Evolutionary conservation across 129 eudicot species (phyloP), one percentile per base, ranked within the genome.

Genomic region (Pseudognaphalium luteoalbum): DNA sequence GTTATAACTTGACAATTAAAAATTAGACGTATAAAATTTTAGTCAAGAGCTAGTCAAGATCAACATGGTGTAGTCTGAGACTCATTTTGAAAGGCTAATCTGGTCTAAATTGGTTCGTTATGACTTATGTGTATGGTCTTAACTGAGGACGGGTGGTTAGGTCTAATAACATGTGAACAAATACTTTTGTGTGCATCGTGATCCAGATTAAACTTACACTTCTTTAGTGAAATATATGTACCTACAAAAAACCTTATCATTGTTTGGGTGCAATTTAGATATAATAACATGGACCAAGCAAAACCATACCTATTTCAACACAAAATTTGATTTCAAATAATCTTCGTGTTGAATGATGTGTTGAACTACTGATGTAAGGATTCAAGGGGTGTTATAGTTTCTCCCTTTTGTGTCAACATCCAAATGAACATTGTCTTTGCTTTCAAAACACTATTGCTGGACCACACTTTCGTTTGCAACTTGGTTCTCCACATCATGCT

Each of bases 381-480:
- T 7, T 37, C 42, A 37, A 25, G 9, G 11, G 29, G 63, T 7
- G 21, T 8, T 57, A 7, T 57, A 19, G 63, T 57, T 22, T 10
- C 3, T 25, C n/a, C n/a, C 66, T 21, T 6, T 28, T 4, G 4
- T 32, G 34, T 61, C 33, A 61, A 28, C 66, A 61, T 28, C 42
- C 42, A 37, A 7, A 37, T 61, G 32, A 61, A 25, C 66, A 61
- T 25, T 28, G 11, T 10, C 5, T 11, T 28, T 57, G 63, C 25
- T 19, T 57, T 57, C 63, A 57, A 6, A 22, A 57, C 10, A 37
- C 63, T 57, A 4, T 29, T 22, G 34, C 34, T 57, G 19, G 63
- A 29, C 63, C 63, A 57, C 29, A 57, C 63, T 57, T 57, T 57
- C 63, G 11, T 57, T 29, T 57, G 63, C 29, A 19, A 57, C 63